phyloP scores from a whole-genome alignment of 441 rosid genomes.

The Bocquillonia castaneifolia region DNA sequence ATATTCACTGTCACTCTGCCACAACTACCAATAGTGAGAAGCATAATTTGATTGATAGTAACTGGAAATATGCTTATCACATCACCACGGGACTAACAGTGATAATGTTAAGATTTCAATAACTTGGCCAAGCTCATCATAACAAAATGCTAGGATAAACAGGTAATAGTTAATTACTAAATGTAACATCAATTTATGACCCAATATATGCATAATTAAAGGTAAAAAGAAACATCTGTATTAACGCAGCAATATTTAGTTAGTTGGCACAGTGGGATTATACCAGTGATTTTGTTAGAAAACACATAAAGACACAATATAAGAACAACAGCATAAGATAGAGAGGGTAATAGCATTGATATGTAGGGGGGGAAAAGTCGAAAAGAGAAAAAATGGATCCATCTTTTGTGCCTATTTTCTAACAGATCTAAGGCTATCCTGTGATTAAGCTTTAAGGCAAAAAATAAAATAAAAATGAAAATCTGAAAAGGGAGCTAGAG shows the following conservation, averaged over 20 bases:
- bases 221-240: neutral
- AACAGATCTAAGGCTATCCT: conserved; percentile 1
- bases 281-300: too few species aligned
- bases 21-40: conserved; percentile 22
- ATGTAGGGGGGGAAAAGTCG: neutral
- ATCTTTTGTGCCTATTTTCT: neutral
- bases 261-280: neutral
- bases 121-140: neutral
- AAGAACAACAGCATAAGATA: neutral
- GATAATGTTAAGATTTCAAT: neutral
- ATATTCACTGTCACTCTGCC: conserved; percentile 96
- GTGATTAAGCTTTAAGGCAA: neutral
- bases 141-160: neutral
- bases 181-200: neutral
- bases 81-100: neutral
- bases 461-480: too few species aligned
- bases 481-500: neutral
- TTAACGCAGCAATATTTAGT: neutral
- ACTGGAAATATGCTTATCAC: conserved; percentile 1
- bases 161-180: neutral
- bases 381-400: too few species aligned
- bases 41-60: neutral
- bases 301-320: neutral
- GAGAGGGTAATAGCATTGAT: neutral
- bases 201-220: neutral